Evolutionary conservation across 139 green algal genomes (phyloP).

Genomic region (Chlamydomonas sphaeroides): DNA sequence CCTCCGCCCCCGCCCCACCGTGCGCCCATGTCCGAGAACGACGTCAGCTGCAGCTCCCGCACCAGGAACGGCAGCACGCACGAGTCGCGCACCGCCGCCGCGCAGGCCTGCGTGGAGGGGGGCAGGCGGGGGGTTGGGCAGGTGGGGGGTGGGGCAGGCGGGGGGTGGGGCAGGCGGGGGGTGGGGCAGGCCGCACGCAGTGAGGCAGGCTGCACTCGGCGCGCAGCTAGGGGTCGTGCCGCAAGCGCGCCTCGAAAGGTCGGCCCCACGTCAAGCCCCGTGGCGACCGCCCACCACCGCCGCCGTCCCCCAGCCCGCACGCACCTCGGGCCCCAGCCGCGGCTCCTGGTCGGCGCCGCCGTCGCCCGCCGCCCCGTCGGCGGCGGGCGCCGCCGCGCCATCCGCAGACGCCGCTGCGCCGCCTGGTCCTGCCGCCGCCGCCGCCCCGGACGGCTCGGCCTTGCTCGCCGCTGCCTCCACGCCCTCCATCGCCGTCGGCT

Average conservation of each 20-base stretch:
- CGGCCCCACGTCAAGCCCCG: too few relatives aligned
- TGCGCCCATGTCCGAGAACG: slow-evolving; percentile 73
- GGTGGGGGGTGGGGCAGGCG: too few relatives aligned
- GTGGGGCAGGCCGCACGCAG: too few relatives aligned
- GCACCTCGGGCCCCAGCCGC: background rate
- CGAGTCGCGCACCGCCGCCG: background rate
- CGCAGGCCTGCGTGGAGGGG: background rate
- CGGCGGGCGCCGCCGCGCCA: background rate
- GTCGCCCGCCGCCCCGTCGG: background rate
- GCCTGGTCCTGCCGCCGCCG: background rate
- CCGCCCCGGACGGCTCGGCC: background rate
- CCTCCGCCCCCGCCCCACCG: background rate
- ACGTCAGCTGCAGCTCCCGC: slow-evolving; percentile 57
- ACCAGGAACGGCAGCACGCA: slow-evolving; percentile 62
- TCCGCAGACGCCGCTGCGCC: background rate
- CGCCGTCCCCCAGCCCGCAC: too few relatives aligned
- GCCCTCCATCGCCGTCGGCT: slow-evolving; percentile 29
- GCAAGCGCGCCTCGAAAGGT: too few relatives aligned
- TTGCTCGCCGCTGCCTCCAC: slow-evolving; percentile 2
- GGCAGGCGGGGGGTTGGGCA: too few relatives aligned
- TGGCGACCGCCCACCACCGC: too few relatives aligned
- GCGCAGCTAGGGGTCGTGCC: too few relatives aligned
- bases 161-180: too few relatives aligned
- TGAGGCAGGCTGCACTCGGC: too few relatives aligned
- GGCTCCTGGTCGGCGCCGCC: background rate